Conservation (phyloP, 73 alveolate species). For the Breviolum minutum region DNA sequence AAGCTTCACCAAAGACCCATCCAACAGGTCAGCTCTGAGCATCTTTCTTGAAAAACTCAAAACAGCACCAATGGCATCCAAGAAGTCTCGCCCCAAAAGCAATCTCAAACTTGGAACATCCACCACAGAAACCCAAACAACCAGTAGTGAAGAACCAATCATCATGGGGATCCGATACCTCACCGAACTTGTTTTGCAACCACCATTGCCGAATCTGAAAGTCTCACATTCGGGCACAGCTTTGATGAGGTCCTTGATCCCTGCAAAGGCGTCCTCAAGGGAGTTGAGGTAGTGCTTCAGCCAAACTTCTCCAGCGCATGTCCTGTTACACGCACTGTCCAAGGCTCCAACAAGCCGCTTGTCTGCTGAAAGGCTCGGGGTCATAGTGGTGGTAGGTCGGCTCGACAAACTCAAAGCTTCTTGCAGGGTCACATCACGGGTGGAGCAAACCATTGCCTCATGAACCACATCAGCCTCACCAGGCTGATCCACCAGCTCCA, state of each 20-base stretch:
- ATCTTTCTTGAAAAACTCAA: neutral
- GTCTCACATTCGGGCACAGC: neutral
- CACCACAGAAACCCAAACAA: neutral
- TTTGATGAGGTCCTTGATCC: no score
- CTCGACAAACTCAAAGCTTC: conserved; percentile 27
- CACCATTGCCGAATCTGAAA: neutral
- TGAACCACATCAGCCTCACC: no score
- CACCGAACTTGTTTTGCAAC: neutral
- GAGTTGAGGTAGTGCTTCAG: no score
- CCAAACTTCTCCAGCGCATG: no score
- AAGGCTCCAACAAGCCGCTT: no score
- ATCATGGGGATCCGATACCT: neutral
- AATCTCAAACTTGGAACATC: neutral
- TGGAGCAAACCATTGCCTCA: no score
- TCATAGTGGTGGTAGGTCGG: neutral
- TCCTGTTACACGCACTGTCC: no score
- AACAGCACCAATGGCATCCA: neutral
- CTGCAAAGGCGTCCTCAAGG: no score
- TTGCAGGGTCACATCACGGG: no score
- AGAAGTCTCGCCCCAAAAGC: neutral
- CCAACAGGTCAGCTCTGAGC: neutral
- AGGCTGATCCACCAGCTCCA: no score
- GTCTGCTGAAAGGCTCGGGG: no score
- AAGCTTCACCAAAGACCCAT: neutral
- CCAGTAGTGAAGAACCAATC: neutral